Conservation (phyloP, 1,284 basidiomycete genomes). For the Cutaneotrichosporon sp. region DNA sequence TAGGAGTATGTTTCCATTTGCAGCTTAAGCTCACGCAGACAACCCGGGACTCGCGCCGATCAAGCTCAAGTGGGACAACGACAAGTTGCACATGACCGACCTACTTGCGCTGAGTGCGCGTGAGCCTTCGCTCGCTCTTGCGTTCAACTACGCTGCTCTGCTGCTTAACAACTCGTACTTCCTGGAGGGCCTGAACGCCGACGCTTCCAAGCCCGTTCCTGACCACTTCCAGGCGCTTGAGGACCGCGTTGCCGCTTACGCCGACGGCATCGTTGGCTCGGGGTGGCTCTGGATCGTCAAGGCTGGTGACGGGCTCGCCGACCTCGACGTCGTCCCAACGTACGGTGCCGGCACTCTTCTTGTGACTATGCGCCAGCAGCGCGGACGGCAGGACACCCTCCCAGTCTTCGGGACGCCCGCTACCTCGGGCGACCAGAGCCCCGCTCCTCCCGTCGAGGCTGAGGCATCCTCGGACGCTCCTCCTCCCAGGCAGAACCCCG, state of each 20-base stretch:
- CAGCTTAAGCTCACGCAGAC: conserved; percentile 22
- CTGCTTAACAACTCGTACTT: conserved; percentile 97
- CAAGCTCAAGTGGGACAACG: conserved; percentile 47
- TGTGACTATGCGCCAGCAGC: conserved; percentile 56
- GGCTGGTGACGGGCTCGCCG: conserved; percentile 31
- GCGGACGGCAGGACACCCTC: conserved; percentile 38
- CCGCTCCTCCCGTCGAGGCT: conserved; percentile 4
- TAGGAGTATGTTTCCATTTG: conserved; percentile 32
- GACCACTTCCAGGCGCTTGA: conserved; percentile 34
- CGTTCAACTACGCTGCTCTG: conserved; percentile 88
- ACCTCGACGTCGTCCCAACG: conserved; percentile 58
- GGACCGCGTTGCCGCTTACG: conserved; percentile 47
- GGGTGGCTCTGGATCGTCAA: conserved; percentile 63
- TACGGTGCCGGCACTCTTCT: conserved; percentile 88
- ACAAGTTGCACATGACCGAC: conserved; percentile 45
- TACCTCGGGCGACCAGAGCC: conserved; percentile 10
- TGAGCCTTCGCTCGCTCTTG: conserved; percentile 64
- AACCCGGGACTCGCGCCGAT: conserved; percentile 44
- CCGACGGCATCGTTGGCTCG: conserved; percentile 59
- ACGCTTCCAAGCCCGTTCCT: conserved; percentile 31
- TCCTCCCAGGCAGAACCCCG: conserved; percentile 8
- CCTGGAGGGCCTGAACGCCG: conserved; percentile 60
- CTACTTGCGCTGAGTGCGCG: conserved; percentile 69
- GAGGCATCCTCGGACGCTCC: not conserved
- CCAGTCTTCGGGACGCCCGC: conserved; percentile 36